These are phyloP conservation scores for Maudiozyma barnettii DNA, from an alignment of 805 yeast genomes.

Conservation along the genomic window DNA sequence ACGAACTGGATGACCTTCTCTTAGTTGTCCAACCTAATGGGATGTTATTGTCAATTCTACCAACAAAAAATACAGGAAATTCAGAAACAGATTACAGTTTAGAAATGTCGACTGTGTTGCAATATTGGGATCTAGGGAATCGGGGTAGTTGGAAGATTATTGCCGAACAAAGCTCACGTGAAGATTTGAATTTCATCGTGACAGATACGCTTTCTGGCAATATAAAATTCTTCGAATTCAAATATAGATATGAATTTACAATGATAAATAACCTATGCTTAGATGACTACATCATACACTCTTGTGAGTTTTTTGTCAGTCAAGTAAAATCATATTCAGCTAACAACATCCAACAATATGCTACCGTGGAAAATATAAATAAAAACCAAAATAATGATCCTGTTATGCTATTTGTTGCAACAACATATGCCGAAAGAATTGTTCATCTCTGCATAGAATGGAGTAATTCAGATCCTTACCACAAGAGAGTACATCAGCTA, in stretches of 20 bases:
- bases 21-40: slow-evolving; percentile 14
- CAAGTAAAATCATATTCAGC: not conserved
- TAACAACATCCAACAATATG: too few relatives aligned
- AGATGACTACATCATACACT: slow-evolving; percentile 11
- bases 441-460: slow-evolving; percentile 23
- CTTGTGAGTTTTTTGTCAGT: slow-evolving; percentile 11
- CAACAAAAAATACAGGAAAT: slow-evolving; percentile 1
- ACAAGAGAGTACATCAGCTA: slow-evolving; percentile 21
- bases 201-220: slow-evolving; percentile 8
- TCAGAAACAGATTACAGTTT: not conserved
- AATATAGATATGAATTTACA: slow-evolving; percentile 9
- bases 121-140: slow-evolving; percentile 15
- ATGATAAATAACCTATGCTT: slow-evolving; percentile 17
- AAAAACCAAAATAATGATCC: not conserved
- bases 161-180: slow-evolving; percentile 3
- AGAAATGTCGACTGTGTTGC: slow-evolving; percentile 8
- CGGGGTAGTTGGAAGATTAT: slow-evolving; percentile 14
- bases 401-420: slow-evolving; percentile 14
- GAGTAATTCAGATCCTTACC: slow-evolving; percentile 10
- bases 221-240: slow-evolving; percentile 19
- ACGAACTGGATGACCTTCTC: slow-evolving; percentile 5
- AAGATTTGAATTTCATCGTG: slow-evolving; percentile 10
- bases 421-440: slow-evolving; percentile 12
- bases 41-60: slow-evolving; percentile 10
- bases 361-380: not conserved